These are phyloP conservation scores for Tulasnella sp. DNA, from an alignment of 768 basidiomycete genomes.

Conservation along the genomic window DNA sequence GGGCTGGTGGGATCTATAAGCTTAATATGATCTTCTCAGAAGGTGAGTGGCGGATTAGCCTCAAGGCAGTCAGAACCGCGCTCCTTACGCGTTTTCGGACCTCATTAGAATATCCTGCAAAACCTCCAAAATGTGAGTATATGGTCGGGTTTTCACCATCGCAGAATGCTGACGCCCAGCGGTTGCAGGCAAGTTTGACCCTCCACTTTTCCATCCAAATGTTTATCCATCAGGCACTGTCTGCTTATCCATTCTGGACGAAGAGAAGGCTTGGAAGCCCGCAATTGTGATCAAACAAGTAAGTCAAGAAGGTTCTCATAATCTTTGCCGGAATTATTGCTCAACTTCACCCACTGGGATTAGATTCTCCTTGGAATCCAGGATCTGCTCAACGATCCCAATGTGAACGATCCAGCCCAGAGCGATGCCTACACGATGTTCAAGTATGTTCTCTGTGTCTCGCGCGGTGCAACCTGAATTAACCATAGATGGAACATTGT, in stretches of 20 bases:
- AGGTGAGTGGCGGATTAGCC: conserved; percentile 39
- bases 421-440: conserved; percentile 98
- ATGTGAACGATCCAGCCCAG: conserved; percentile 95
- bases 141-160: conserved; percentile 5
- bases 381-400: conserved; percentile 89
- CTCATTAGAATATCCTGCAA: conserved; percentile 76
- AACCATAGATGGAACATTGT: conserved; percentile 9
- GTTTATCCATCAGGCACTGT: conserved; percentile 99
- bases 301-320: neutral
- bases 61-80: neutral
- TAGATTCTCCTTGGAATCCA: conserved; percentile 95
- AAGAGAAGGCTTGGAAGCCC: conserved; percentile 98
- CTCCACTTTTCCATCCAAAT: conserved; percentile 94
- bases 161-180: neutral
- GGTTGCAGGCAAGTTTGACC: conserved; percentile 81
- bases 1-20: conserved; percentile 96
- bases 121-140: conserved; percentile 79
- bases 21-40: conserved; percentile 93
- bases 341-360: neutral
- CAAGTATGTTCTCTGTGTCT: conserved; percentile 52
- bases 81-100: conserved; percentile 12
- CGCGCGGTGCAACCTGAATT: neutral
- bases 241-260: conserved; percentile 93
- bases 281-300: conserved; percentile 99
- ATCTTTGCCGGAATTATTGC: neutral